Percentiles rank a stretch among this genome's conserved stretches.
Conservation (phyloP, 768 basidiomycete genomes). For the Nevesoporus exiguus region DNA sequence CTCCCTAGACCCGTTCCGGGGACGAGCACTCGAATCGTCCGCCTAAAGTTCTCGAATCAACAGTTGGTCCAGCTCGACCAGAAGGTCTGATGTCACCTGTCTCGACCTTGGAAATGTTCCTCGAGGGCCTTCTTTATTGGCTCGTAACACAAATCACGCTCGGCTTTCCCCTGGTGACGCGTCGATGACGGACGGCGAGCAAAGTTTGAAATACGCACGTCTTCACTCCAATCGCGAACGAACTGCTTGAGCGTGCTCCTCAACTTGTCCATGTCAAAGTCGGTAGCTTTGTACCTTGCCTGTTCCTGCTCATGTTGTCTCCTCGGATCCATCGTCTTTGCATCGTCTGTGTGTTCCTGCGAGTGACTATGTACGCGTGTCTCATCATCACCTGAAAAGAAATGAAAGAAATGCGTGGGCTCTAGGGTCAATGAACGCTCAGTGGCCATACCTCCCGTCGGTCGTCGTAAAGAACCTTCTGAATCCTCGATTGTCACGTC, state of each 20-base stretch:
- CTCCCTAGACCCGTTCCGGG: conserved; percentile 90
- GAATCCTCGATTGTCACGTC: conserved; percentile 17
- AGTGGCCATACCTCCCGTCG: conserved; percentile 11
- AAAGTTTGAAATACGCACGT: conserved; percentile 43
- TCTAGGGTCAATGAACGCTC: conserved; percentile 1
- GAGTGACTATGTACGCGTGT: conserved; percentile 37
- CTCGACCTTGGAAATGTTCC: conserved; percentile 48
- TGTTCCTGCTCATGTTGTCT: conserved; percentile 7
- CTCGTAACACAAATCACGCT: conserved; percentile 15
- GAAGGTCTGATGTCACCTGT: conserved; percentile 39
- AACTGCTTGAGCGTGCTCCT: conserved; percentile 91
- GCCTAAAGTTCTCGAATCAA: conserved; percentile 31
- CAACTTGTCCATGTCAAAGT: conserved; percentile 86
- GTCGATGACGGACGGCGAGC: background rate
- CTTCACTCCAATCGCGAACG: conserved; percentile 88
- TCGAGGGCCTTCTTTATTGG: conserved; percentile 79
- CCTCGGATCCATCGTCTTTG: conserved; percentile 11
- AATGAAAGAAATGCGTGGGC: background rate
- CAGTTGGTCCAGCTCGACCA: background rate
- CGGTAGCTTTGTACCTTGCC: conserved; percentile 48
- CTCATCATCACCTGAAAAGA: conserved; percentile 21
- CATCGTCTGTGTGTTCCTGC: conserved; percentile 23
- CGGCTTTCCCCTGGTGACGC: conserved; percentile 49
- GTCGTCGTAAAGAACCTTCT: background rate
- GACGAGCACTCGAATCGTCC: conserved; percentile 69